Base-by-base conservation (phyloP, 2,329 filamentous ascomycete species). In the Beauveria sp. region DNA sequence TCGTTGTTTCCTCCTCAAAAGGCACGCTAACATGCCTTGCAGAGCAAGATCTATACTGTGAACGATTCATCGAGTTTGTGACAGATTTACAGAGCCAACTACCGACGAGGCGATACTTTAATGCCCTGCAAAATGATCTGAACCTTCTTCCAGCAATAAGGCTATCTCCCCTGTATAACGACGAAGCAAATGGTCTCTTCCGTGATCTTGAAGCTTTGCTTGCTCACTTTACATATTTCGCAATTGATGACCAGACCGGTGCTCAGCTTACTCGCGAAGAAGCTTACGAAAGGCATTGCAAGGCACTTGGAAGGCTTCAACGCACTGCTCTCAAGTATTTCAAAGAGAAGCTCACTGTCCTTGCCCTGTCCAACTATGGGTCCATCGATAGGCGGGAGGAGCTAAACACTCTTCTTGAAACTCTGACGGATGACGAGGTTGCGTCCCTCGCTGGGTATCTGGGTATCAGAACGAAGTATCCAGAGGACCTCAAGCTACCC, bases 21-120 rank as follows among this genome's bases (percentile, higher is more conserved):
- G 9, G 5, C 12, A 9, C n/a, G 43, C 51, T 61, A 55, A 61
- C 59, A 73, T 54, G 80, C 22, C 22, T 80, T 64, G 66, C 75
- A 74, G 88, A 92, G 38, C 86, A 89, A 66, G 73, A 92, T 22
- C 76, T 85, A 3, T 99, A 97, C 74, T 96, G 91, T 72, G 93
- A 98, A 74, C 85, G 93, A n/a, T 93, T 98, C 65, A 76, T 95
- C 57, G 95, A 99, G 74, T 88, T 99, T 57, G 79, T 99, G 53
- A 88, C 89, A 9, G 95, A 99, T 71, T 77, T 99, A 22, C 87
- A 96, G 72, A 97, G 93, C 69, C 95, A 99, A 73, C 79, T 98
- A 53, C 95, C 95, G 0, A 99, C 96, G 3, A 83, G 95, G 67
- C 86, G 95, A 73, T 98, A 98, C 72, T 90, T 96, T 71, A 97